Conservation (phyloP, 2,329 filamentous ascomycete species). For the Remersonia thermophila region DNA sequence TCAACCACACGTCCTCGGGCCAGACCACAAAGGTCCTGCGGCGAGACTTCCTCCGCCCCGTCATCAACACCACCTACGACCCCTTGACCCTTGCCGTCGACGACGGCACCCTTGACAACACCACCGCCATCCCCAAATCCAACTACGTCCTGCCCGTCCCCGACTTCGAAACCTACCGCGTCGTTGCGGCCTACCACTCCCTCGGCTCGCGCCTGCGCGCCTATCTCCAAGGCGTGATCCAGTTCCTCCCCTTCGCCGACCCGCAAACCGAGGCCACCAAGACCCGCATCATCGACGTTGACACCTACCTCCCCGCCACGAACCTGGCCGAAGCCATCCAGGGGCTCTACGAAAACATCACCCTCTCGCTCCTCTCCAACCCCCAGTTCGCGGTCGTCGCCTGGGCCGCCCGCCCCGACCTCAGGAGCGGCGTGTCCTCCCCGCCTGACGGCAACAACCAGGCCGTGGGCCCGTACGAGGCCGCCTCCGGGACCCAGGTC, state of each 20-base stretch:
- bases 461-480: background rate
- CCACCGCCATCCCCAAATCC: conserved; percentile 20
- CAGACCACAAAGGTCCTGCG: conserved; percentile 20
- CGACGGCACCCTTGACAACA: conserved; percentile 27
- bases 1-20: conserved; percentile 22
- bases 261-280: conserved; percentile 26
- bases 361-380: conserved; percentile 25
- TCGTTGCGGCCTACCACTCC: conserved; percentile 24
- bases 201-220: conserved; percentile 23
- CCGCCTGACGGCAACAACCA: conserved; percentile 3
- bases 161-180: conserved; percentile 21
- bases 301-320: conserved; percentile 20
- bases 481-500: conserved; percentile 1
- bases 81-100: conserved; percentile 15
- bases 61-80: conserved; percentile 25
- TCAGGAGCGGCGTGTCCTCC: conserved; percentile 16
- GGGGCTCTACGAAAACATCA: conserved; percentile 26
- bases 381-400: conserved; percentile 24
- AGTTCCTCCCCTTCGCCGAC: conserved; percentile 17
- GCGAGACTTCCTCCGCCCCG: conserved; percentile 18
- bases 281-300: conserved; percentile 29
- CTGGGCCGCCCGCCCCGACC: conserved; percentile 22
- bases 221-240: conserved; percentile 23
- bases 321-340: conserved; percentile 21
- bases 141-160: conserved; percentile 22